Evolutionary conservation across 2,329 filamentous ascomycete genomes (phyloP), one percentile per base, ranked within the genome.

Genomic region (Achaetomium macrosporum): DNA sequence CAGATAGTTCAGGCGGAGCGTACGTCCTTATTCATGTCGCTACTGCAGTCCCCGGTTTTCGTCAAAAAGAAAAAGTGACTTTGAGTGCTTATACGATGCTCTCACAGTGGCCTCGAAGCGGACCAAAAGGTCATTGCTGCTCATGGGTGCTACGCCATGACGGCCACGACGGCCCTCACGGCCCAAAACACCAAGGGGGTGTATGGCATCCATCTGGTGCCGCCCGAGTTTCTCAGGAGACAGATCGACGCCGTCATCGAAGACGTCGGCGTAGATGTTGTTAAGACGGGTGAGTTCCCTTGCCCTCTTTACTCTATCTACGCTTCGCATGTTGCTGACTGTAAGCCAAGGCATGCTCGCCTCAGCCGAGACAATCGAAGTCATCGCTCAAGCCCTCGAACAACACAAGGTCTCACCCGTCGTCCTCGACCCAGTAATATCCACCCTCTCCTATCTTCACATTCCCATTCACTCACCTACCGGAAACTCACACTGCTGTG

Each of bases 121-220:
- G 92, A 97, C 68, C 91, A 97, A 66, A 95, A 96, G 68, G 90
- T 95, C 56, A 86, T 96, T 56, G 87, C 90, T 42, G 89, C 88
- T 16, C 90, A 97, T 79, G 85, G 87, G 55, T 93, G 88, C 72
- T 97, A 97, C 76, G 90, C 90, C 55, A 95, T 96, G 84, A 96
- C 92, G 47, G 90, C 91, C 19, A 96, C 92, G 10, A 95, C 92
- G 13, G 92, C 92, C 17, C 74, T 99, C 65, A 99, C 93, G n/a
- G 91, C 90, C 15, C 93, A 97, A 66, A 96, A 97, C 70, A 99
- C 93, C 0, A 77, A 81, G 49, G 90, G 90, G 5, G 90, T 97
- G 13, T 76, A 83, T 57, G 89, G 79, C 59, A 89, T 97, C 47
- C 89, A 96, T 65, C 73, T 86, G 51, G 81, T 88, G 8, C 92